These are phyloP conservation scores for Phytopythium mirpurense DNA, from an alignment of 352 stramenopile species.

Conservation along the genomic window DNA sequence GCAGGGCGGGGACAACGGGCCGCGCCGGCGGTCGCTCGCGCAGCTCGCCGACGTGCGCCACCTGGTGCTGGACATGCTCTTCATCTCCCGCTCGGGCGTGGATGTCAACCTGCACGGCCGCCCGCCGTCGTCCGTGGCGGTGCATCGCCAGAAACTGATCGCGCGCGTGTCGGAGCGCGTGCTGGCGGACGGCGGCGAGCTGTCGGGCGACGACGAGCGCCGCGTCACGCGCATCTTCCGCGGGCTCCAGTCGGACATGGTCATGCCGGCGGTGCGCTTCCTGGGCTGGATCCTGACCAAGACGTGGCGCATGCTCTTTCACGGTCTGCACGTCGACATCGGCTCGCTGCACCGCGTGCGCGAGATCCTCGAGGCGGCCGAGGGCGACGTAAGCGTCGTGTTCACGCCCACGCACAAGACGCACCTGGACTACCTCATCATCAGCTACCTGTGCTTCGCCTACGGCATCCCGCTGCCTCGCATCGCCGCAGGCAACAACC, in stretches of 20 bases:
- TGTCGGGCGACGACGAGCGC: conserved; percentile 18
- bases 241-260: conserved; percentile 67
- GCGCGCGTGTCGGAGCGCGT: conserved; percentile 19
- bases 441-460: conserved; percentile 87
- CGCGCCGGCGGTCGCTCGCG: conserved; percentile 25
- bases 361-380: conserved; percentile 35
- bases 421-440: conserved; percentile 88
- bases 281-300: conserved; percentile 80
- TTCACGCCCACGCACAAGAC: conserved; percentile 87
- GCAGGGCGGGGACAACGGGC: conserved; percentile 1
- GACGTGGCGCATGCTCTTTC: conserved; percentile 69
- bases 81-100: conserved; percentile 49
- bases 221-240: conserved; percentile 57
- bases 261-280: conserved; percentile 62
- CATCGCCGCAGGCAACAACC: conserved; percentile 86
- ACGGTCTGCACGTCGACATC: conserved; percentile 65
- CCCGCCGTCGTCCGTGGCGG: conserved; percentile 26
- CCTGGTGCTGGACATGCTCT: conserved; percentile 62
- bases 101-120: conserved; percentile 46
- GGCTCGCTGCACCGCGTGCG: conserved; percentile 56
- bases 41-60: conserved; percentile 43
- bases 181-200: conserved; percentile 3
- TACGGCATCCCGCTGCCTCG: conserved; percentile 82
- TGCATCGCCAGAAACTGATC: conserved; percentile 42
- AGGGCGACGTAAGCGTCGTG: conserved; percentile 63